Base-by-base conservation (phyloP, 345 rosid species). In the Populus tremula region DNA sequence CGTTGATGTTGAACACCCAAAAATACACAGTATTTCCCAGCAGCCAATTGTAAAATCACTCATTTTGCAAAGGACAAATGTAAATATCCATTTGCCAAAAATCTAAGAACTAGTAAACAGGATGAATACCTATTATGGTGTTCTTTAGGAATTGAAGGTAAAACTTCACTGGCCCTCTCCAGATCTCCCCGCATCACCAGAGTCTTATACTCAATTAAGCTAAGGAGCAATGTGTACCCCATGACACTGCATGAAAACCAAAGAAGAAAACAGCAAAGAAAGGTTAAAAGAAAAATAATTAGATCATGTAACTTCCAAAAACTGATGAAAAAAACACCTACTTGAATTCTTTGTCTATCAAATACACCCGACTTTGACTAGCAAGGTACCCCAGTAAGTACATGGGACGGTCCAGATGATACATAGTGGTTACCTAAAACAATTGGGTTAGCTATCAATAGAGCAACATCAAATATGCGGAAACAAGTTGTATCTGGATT, bases 321-420 rank as follows among this genome's bases (percentile, higher is more conserved):
- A 35, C 56, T 20, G 64, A 53, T 8, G 31, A 75, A 41, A 59
- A 61, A 65, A 2, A 36, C 23, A 85, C 97, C 82, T 88, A 96
- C 99, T 91, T 96, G 82, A 96, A 96, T 85, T 96, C 99, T 84
- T 96, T 96, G 91, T 96, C 99, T 35, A 96, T 93, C 73, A 96
- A 86, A 84, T 91, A 96, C 64, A 96, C 99, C 69, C 98, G 93
- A 84, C 98, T 96, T 88, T 96, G 99, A 87, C 78, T 90, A 6
- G 98, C 97, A 81, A 96, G 97, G 86, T 96, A 96, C 21, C 98
- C 98, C 89, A 96, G 85, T 87, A 96, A 85, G 87, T 96, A 96
- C 98, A 96, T 96, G 39, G 99, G 99, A 49, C 98, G 97, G 82
- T 96, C 99, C 93, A 96, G 87, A 87, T 96, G 99, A 82, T 82